These are phyloP conservation scores for Catunica adiposa DNA, from an alignment of 2,329 filamentous ascomycete species.

Conservation along the genomic window DNA sequence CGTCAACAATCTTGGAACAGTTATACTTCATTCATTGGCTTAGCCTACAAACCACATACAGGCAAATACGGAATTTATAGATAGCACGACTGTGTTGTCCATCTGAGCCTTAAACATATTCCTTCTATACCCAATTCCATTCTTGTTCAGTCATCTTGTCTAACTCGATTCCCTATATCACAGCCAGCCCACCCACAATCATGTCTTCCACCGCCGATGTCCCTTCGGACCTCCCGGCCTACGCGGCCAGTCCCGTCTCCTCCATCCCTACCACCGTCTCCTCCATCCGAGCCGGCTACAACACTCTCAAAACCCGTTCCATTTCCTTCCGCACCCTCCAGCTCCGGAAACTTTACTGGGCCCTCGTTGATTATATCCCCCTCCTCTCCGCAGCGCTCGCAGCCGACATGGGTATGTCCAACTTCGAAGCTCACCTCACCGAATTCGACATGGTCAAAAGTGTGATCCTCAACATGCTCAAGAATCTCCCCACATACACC, in stretches of 20 bases:
- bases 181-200: neutral
- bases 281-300: conserved; percentile 51
- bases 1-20: too few species aligned
- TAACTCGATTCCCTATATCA: neutral
- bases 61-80: too few species aligned
- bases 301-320: conserved; percentile 64
- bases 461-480: conserved; percentile 63
- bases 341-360: conserved; percentile 86
- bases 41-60: too few species aligned
- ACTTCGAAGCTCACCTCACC: conserved; percentile 54
- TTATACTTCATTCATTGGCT: too few species aligned
- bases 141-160: too few species aligned
- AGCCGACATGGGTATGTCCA: conserved; percentile 62
- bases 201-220: conserved; percentile 1
- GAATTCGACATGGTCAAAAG: conserved; percentile 68
- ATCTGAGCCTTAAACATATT: too few species aligned
- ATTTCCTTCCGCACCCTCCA: conserved; percentile 69
- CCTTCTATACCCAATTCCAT: too few species aligned
- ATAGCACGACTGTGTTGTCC: neutral
- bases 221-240: conserved; percentile 22
- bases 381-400: conserved; percentile 59
- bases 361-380: conserved; percentile 58
- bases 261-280: conserved; percentile 43
- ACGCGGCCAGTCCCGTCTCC: neutral
- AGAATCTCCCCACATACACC: conserved; percentile 65